Conservation (phyloP, 202 grass and related monocot species). For the Zoysia matrella region DNA sequence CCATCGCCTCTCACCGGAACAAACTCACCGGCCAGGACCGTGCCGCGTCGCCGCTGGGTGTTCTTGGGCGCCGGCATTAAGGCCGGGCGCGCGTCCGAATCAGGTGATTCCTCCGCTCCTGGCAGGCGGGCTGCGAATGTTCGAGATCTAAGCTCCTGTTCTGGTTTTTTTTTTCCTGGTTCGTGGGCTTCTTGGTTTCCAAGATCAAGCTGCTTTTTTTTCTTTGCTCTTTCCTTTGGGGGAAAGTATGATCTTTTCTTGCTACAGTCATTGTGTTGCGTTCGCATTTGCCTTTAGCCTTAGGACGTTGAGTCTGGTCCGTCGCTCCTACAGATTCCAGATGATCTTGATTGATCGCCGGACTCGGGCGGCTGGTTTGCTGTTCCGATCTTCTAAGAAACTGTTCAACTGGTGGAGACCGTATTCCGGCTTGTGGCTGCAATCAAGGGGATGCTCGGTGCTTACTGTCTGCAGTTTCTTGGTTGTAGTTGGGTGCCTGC, state of each 20-base stretch:
- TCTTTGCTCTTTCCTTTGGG: not conserved
- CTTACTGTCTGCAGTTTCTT: not conserved
- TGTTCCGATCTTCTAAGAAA: not conserved
- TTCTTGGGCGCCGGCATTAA: constrained; percentile 18
- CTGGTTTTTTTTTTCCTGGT: not conserved
- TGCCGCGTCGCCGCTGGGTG: not conserved
- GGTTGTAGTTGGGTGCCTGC: not conserved
- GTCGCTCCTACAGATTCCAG: not conserved
- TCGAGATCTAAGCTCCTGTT: constrained; percentile 5
- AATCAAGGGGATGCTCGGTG: not conserved
- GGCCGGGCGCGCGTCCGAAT: not conserved
- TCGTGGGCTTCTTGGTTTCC: not conserved
- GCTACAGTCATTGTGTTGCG: not conserved
- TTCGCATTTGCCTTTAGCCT: not conserved
- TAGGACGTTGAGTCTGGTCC: not conserved
- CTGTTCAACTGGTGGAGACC: not conserved
- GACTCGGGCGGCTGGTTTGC: not conserved
- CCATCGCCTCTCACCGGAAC: not conserved
- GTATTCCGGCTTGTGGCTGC: not conserved
- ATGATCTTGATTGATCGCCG: not conserved
- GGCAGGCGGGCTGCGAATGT: not conserved
- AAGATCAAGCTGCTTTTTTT: not conserved
- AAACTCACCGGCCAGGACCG: not conserved
- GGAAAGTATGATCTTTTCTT: not conserved
- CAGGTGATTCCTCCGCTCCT: constrained; percentile 33